A percentile compares a stretch with the other conserved stretches of the same genome.
Evolutionary conservation across 202 grass and related monocot genomes (phyloP).

Genomic region (Miscanthus sacchariflorus): DNA sequence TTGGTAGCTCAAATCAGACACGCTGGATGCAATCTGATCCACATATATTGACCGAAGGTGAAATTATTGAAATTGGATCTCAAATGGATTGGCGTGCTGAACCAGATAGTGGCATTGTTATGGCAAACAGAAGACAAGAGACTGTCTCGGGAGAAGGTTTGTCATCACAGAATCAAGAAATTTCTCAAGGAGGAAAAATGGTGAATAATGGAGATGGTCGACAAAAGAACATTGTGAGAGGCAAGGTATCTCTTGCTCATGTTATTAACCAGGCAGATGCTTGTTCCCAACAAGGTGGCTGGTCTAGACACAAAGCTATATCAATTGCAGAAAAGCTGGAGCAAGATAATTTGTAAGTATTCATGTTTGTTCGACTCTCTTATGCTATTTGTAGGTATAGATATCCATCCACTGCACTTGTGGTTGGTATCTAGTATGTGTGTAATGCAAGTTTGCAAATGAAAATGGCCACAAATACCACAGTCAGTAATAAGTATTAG

Average conservation of each 20-base stretch:
- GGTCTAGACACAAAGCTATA: slow-evolving; percentile 72
- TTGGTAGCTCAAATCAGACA: slow-evolving; percentile 56
- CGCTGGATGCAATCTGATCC: slow-evolving; percentile 81
- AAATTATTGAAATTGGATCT: slow-evolving; percentile 78
- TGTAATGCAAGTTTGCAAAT: neutral
- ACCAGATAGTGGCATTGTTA: slow-evolving; percentile 34
- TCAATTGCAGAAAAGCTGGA: slow-evolving; percentile 95
- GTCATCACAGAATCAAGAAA: slow-evolving; percentile 57
- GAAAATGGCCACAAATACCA: neutral
- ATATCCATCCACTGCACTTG: neutral
- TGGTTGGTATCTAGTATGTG: neutral
- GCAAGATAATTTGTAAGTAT: slow-evolving; percentile 92
- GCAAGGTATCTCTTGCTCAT: slow-evolving; percentile 74
- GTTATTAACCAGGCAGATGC: slow-evolving; percentile 71
- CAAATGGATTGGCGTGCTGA: slow-evolving; percentile 46
- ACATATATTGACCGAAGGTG: slow-evolving; percentile 96
- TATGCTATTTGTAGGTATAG: slow-evolving; percentile 9
- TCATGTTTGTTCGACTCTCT: slow-evolving; percentile 10
- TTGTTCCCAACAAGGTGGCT: slow-evolving; percentile 63
- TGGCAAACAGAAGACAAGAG: slow-evolving; percentile 45
- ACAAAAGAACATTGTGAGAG: slow-evolving; percentile 62
- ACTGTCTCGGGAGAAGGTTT: slow-evolving; percentile 54
- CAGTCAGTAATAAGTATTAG: neutral
- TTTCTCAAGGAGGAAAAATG: slow-evolving; percentile 51
- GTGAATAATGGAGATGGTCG: slow-evolving; percentile 45